These are phyloP conservation scores for Orychophragmus violaceus DNA, from an alignment of 345 rosid genomes.

Conservation along the genomic window DNA sequence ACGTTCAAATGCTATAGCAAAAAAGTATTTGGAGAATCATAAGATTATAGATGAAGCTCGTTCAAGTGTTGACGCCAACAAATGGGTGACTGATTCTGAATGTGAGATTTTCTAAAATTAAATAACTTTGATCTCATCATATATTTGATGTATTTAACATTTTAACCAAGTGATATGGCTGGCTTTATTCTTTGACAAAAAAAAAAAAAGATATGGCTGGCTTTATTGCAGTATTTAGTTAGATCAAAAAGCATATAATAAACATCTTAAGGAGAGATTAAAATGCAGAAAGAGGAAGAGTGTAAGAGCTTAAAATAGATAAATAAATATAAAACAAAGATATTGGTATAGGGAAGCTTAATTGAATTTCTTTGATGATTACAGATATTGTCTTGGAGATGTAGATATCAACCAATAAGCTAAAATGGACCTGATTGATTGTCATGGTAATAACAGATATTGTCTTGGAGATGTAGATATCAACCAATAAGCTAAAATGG, in stretches of 20 bases:
- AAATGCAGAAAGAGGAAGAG: slow-evolving; percentile 15
- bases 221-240: slow-evolving; percentile 20
- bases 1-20: slow-evolving; percentile 31
- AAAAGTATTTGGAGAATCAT: slow-evolving; percentile 39
- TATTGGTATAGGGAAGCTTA: slow-evolving; percentile 7
- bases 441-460: slow-evolving; percentile 36
- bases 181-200: too few species aligned
- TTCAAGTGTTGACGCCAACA: slow-evolving; percentile 39
- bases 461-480: slow-evolving; percentile 65
- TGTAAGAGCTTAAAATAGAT: slow-evolving; percentile 5
- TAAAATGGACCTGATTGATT: slow-evolving; percentile 29
- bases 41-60: slow-evolving; percentile 31
- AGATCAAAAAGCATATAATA: slow-evolving; percentile 24
- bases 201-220: not conserved
- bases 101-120: slow-evolving; percentile 41
- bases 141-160: not conserved
- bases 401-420: slow-evolving; percentile 38
- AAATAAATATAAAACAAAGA: not conserved
- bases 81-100: slow-evolving; percentile 90
- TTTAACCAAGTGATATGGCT: slow-evolving; percentile 5
- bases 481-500: slow-evolving; percentile 33
- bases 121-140: not conserved
- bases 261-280: slow-evolving; percentile 14
- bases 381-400: slow-evolving; percentile 87
- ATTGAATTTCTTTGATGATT: slow-evolving; percentile 24